Base-by-base conservation (phyloP, 768 basidiomycete species). In the Infundibulicybe gibba region DNA sequence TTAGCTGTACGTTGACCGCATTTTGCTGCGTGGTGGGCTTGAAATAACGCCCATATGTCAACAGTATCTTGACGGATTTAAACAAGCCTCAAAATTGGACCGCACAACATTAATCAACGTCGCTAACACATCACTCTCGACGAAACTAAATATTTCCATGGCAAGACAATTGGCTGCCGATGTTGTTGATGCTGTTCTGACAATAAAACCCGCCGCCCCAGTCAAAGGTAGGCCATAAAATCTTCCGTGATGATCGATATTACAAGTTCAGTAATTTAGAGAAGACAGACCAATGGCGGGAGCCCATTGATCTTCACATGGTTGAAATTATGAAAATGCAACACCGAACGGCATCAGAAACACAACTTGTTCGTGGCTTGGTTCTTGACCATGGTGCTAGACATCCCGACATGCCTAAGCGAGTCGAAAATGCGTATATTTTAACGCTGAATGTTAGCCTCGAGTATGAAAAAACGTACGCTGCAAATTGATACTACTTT, bases 291-390 rank as follows among this genome's bases (percentile, higher is more conserved):
- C 81, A 83, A 55, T 87, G 81, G 76, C 79, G 77, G 44, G 85
- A 94, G 56, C 93, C 94, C 42, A 94, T 98, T 61, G 97, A 99
- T 72, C 75, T 99, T 47, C 95, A 98, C 70, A 99, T 99, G 97
- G 74, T 99, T 43, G 97, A 99, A 70, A 85, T 98, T 52, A 98
- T 98, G 97, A 98, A 98, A 74, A 99, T 99, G 97, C 95, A 97
- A 66, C 97, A 99, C 71, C 88, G 94, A 58, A 94, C 88, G 37
- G 93, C 97, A 52, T 93, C 92, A 17, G 97, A 99, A 67, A 99
- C 97, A 25, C 90, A 97, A 63, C 82, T 99, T 33, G 75, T 99
- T 58, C 87, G 90, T 56, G 97, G 97, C 32, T 77, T 99, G 48
- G 97, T 99, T 39, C 77, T 99, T 57, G 97, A 99, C 70, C 95